Conservation (phyloP, 352 stramenopile genomes). For the Phytopythium boreale region DNA sequence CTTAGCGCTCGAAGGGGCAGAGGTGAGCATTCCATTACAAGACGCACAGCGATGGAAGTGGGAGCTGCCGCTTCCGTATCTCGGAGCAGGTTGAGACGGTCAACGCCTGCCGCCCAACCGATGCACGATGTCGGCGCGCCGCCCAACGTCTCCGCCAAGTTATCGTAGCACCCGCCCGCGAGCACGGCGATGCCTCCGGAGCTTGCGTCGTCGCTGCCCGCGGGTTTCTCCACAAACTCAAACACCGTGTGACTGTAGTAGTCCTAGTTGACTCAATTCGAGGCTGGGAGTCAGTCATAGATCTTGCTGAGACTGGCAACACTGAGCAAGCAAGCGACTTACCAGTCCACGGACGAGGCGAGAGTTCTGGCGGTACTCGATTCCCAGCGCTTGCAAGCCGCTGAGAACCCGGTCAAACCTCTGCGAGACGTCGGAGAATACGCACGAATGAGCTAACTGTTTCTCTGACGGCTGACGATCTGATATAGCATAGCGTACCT, state of each 20-base stretch:
- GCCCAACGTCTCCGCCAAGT: conserved; percentile 61
- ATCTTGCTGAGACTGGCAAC: neutral
- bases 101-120: conserved; percentile 83
- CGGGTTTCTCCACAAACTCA: conserved; percentile 71
- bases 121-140: conserved; percentile 63
- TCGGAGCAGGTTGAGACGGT: conserved; percentile 66
- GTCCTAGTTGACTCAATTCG: conserved; percentile 37
- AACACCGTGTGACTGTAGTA: conserved; percentile 91
- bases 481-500: conserved; percentile 19
- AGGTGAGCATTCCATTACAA: neutral
- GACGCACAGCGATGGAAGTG: conserved; percentile 50
- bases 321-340: conserved; percentile 3
- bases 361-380: conserved; percentile 58
- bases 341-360: conserved; percentile 83
- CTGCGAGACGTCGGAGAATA: conserved; percentile 18
- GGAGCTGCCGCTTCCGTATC: conserved; percentile 17
- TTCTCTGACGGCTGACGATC: neutral
- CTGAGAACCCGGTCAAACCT: conserved; percentile 66
- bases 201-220: conserved; percentile 11
- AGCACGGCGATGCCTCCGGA: conserved; percentile 70
- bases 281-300: neutral
- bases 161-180: conserved; percentile 83
- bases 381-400: conserved; percentile 56
- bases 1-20: neutral
- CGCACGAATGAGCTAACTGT: neutral